These are phyloP conservation scores for Cryptococcus sp. DNA, from an alignment of 1,284 basidiomycete genomes.

Conservation along the genomic window DNA sequence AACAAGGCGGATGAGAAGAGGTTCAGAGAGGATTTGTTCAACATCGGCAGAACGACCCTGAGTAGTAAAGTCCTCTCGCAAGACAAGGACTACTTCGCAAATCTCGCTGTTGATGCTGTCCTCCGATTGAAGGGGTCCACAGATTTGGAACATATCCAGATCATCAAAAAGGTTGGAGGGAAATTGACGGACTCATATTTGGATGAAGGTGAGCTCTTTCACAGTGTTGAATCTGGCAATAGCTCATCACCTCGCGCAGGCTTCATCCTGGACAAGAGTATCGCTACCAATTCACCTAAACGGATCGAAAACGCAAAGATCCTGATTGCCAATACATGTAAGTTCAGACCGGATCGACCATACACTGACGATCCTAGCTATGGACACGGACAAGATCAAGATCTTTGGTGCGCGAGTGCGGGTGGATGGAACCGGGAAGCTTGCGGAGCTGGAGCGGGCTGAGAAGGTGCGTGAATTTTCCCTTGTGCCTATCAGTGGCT, in stretches of 20 bases:
- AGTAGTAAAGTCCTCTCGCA: constrained; percentile 96
- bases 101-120: constrained; percentile 96
- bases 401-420: constrained; percentile 96
- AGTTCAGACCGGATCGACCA: constrained; percentile 38
- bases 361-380: constrained; percentile 61
- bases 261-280: constrained; percentile 97
- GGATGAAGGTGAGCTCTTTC: constrained; percentile 72
- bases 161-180: constrained; percentile 99
- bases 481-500: neutral
- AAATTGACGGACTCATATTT: constrained; percentile 98
- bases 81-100: constrained; percentile 98
- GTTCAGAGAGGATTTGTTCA: constrained; percentile 89
- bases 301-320: constrained; percentile 94
- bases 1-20: constrained; percentile 70
- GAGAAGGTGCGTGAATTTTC: constrained; percentile 65
- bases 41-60: constrained; percentile 94
- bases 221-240: constrained; percentile 3
- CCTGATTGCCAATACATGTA: constrained; percentile 94
- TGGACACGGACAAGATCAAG: constrained; percentile 99
- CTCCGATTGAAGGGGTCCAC: constrained; percentile 91
- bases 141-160: constrained; percentile 97
- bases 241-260: constrained; percentile 57
- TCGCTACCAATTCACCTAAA: constrained; percentile 93
- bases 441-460: constrained; percentile 95
- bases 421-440: constrained; percentile 92